Evolutionary conservation across 495 filamentous ascomycete species (phyloP).

Genomic region (Tuber umbilicatum): DNA sequence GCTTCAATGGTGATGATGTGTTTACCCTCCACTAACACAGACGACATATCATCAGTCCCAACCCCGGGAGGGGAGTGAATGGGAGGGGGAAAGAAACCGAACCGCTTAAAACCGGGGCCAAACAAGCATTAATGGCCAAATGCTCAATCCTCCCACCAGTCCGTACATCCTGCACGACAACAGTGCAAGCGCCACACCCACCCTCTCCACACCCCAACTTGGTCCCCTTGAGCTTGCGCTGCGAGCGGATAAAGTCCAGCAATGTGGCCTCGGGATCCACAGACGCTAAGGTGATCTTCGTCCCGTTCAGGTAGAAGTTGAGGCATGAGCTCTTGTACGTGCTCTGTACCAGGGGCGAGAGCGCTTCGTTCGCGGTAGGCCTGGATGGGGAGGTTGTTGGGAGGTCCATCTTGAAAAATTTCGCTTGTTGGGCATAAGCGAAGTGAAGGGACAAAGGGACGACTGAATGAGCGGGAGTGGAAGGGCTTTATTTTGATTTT

Average conservation of each 20-base stretch:
- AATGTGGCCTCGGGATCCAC: constrained; percentile 65
- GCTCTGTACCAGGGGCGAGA: constrained; percentile 28
- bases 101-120: constrained; percentile 78
- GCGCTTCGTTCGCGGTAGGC: constrained; percentile 45
- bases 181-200: constrained; percentile 46
- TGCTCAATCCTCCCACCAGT: constrained; percentile 68
- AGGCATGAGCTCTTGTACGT: constrained; percentile 46
- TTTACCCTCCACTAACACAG: constrained; percentile 42
- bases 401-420: neutral
- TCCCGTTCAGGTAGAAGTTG: constrained; percentile 88
- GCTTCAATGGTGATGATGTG: constrained; percentile 47
- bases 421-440: neutral
- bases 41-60: constrained; percentile 9
- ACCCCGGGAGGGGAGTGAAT: constrained; percentile 23
- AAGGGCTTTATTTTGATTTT: neutral
- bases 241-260: constrained; percentile 49
- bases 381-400: neutral
- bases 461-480: neutral
- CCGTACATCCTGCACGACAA: constrained; percentile 42
- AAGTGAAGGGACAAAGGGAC: too few species aligned
- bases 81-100: neutral
- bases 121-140: constrained; percentile 84
- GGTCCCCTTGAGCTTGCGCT: constrained; percentile 50
- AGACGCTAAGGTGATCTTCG: constrained; percentile 64
- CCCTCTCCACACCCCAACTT: constrained; percentile 54